Conservation (phyloP, 2,329 filamentous ascomycete genomes). For the Xylariaceae sp. region DNA sequence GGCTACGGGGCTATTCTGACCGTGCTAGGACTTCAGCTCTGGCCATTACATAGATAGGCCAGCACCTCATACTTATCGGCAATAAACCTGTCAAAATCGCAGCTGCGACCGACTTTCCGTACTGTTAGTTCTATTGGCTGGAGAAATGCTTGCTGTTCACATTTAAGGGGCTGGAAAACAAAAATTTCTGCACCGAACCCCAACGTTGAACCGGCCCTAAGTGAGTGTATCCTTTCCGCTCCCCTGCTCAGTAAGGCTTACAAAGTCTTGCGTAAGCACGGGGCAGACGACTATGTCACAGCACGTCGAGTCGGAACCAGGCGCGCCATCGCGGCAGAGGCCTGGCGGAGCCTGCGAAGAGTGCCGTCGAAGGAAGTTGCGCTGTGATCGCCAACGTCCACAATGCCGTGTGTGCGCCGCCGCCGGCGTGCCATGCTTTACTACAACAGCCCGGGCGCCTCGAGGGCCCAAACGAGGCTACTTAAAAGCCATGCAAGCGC, state of each 20-base stretch:
- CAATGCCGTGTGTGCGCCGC: constrained; percentile 13
- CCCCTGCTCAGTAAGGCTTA: constrained; percentile 15
- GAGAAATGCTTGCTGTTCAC: background rate
- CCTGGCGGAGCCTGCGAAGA: constrained; percentile 21
- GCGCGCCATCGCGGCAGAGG: constrained; percentile 13
- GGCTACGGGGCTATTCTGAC: constrained; percentile 1
- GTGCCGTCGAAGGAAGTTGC: constrained; percentile 20
- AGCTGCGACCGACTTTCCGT: constrained; percentile 3
- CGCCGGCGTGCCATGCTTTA: constrained; percentile 11
- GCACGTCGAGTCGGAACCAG: constrained; percentile 3
- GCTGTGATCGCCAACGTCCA: constrained; percentile 19
- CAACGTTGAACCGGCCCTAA: constrained; percentile 8
- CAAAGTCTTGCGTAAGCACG: constrained; percentile 12
- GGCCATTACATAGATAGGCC: constrained; percentile 7
- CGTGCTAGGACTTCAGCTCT: background rate
- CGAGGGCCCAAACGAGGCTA: constrained; percentile 21
- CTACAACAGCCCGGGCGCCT: constrained; percentile 5
- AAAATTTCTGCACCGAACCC: constrained; percentile 2
- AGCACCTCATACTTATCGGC: background rate
- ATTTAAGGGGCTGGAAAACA: background rate
- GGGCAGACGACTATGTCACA: constrained; percentile 9
- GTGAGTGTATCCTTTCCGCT: background rate
- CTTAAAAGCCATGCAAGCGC: constrained; percentile 16
- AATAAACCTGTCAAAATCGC: background rate
- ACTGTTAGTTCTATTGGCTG: background rate